Conservation (phyloP, 2,329 filamentous ascomycete genomes). For the Rutstroemia sydowiana region DNA sequence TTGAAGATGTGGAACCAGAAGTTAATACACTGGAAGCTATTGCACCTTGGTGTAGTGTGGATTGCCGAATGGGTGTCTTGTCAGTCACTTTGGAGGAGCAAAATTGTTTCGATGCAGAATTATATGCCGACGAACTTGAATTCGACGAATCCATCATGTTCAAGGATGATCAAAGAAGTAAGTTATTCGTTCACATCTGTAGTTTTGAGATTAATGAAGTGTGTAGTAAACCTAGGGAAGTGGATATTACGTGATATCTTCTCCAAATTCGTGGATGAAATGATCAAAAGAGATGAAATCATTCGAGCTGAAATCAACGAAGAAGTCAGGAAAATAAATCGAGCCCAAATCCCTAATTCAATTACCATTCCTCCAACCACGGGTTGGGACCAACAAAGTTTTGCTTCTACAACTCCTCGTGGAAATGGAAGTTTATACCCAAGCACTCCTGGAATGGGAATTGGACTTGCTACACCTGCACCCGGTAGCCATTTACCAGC, state of each 20-base stretch:
- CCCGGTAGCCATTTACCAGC: constrained; percentile 35
- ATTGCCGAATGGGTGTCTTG: constrained; percentile 85
- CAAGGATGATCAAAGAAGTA: constrained; percentile 88
- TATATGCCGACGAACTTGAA: constrained; percentile 86
- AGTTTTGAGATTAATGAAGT: constrained; percentile 17
- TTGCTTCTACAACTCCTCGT: constrained; percentile 50
- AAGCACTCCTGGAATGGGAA: constrained; percentile 69
- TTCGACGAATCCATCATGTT: constrained; percentile 71
- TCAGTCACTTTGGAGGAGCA: constrained; percentile 89
- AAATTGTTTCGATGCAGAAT: constrained; percentile 94
- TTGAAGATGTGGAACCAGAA: constrained; percentile 83
- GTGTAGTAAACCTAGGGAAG: constrained; percentile 85
- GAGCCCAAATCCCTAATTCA: constrained; percentile 53
- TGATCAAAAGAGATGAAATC: constrained; percentile 72
- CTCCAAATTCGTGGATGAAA: constrained; percentile 79
- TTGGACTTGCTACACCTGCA: constrained; percentile 67
- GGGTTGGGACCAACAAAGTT: constrained; percentile 35
- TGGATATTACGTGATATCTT: constrained; percentile 95
- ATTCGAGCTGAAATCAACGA: constrained; percentile 65
- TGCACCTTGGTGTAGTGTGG: constrained; percentile 92
- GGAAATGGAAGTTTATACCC: constrained; percentile 48
- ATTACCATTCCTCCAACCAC: constrained; percentile 38
- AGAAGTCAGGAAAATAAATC: constrained; percentile 50
- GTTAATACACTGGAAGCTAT: constrained; percentile 86
- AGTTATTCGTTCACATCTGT: constrained; percentile 29